These are phyloP conservation scores for Eimeria necatrix DNA, from an alignment of 169 alveolate genomes.

Conservation along the genomic window DNA sequence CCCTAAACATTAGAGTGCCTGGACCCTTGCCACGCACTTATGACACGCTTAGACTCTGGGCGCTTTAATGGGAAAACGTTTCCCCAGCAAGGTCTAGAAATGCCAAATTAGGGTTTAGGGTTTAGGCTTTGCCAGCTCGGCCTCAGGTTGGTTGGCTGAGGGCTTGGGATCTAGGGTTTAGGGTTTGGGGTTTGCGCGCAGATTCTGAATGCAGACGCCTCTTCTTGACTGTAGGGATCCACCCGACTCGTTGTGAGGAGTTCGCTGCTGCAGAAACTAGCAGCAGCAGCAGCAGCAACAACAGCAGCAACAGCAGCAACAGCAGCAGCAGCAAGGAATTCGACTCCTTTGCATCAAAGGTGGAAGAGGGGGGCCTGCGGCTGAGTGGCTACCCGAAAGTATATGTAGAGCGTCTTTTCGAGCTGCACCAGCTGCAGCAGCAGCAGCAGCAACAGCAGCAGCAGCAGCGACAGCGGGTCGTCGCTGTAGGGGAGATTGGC, in stretches of 20 bases:
- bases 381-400: constrained; percentile 12
- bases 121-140: not conserved
- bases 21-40: no score
- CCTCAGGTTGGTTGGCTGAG: not conserved
- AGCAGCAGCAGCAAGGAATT: not conserved
- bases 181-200: constrained; percentile 68
- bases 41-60: no score
- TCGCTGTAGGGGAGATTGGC: constrained; percentile 93
- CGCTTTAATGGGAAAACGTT: no score
- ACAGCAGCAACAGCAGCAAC: constrained; percentile 36
- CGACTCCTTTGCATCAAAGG: not conserved
- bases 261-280: constrained; percentile 64
- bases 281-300: constrained; percentile 1
- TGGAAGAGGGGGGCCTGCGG: constrained; percentile 22
- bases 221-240: constrained; percentile 94
- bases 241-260: constrained; percentile 93
- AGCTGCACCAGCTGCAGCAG: constrained; percentile 53
- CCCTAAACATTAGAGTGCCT: not conserved
- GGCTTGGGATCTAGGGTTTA: constrained; percentile 25
- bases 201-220: constrained; percentile 89
- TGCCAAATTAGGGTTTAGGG: not conserved
- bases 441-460: constrained; percentile 85
- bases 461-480: constrained; percentile 87
- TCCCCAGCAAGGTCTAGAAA: no score
- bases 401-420: constrained; percentile 29